Evolutionary conservation across 2,329 filamentous ascomycete genomes (phyloP), one percentile per base, ranked within the genome.

Genomic region (Exophiala viscosa): DNA sequence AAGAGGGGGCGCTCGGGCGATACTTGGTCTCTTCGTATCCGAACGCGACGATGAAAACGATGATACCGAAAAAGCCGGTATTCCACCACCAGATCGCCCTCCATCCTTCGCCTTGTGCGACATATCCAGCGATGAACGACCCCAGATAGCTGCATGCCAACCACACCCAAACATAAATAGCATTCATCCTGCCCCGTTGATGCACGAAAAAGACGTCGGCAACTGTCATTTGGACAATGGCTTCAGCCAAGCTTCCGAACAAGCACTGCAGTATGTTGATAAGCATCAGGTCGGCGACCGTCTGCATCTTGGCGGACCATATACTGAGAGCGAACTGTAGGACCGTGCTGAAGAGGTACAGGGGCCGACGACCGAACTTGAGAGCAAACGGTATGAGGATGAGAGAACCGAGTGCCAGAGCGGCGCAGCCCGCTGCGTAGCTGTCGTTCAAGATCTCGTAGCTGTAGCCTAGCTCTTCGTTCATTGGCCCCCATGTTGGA

Each of bases 1-100:
- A n/a, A 20, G 17, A 9, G 17, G 15, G 7, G 4, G 38, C 4
- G n/a, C 17, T 28, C 23, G 23, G 23, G 23, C 23, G 23, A 8
- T 40, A 40, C 14, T 17, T 40, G 9, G 38, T 40, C 8, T 40
- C 38, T 18, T 40, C 38, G 14, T 18, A 40, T 2, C 17, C 17
- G 38, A 40, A 40, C 3, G 20, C 11, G 6, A 40, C 9, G 17
- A n/a, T 11, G 3, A 69, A 3, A 3, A 71, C 45, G n/a, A 66
- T 49, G 3, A 67, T 23, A 1, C 43, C 60, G n/a, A 67, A 57
- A 23, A 68, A 64, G 1, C 70, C 69, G 0, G 63, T 62, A 45
- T 67, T 61, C 45, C 68, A 70, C 41, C 58, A 64, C 44, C 66
- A 72, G 6, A 67, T 68, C 62, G 62, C 69, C 14, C 68, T 59